Evolutionary conservation across 768 basidiomycete genomes (phyloP), one percentile per base, ranked within the genome.

Genomic region (Termitomyces sp.): DNA sequence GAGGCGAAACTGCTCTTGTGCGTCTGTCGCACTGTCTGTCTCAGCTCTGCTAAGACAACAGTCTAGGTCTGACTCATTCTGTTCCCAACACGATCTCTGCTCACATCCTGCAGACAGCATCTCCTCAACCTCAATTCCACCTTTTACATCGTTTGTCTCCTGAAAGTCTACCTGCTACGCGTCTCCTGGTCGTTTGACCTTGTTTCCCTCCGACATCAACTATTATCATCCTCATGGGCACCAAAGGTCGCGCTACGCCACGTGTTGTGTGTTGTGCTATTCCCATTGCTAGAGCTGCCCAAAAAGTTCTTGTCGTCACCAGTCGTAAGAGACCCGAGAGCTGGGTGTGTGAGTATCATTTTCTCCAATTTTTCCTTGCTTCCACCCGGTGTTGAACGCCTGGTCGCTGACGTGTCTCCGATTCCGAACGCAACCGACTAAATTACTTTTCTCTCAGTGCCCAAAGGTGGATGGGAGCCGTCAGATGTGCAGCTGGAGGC

Each of bases 221-320:
- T 52, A 8, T 38, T 44, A 18, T 50, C 8, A 54, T 45, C 59
- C 60, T 57, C 47, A 81, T 81, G 79, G 79, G 76, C 59, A 80
- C 84, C 63, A 91, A 92, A 79, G 90, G 89, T 67, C 85, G 91
- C 63, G 73, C 86, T 55, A 82, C 82, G 51, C 92, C 92, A 55
- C 88, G 92, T 69, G 80, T 94, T 71, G 92, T 94, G 64, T 94
- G 92, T 73, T 93, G 92, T 69, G 92, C 92, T 52, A 94, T 94
- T 57, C 92, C 92, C 55, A 90, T 94, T 63, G 76, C 84, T 47
- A 80, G 85, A 62, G 74, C 85, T 28, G 83, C 85, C 6, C 84
- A 84, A 70, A 90, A 92, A 70, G 81, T 94, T 56, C 83, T 94
- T 60, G 81, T 94, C 62, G 80, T 94, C 64, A 92, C 92, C 24